A percentile compares a stretch with the other conserved stretches of the same genome.
Evolutionary conservation across 768 basidiomycete genomes (phyloP).

Genomic region (Megacollybia marginata): DNA sequence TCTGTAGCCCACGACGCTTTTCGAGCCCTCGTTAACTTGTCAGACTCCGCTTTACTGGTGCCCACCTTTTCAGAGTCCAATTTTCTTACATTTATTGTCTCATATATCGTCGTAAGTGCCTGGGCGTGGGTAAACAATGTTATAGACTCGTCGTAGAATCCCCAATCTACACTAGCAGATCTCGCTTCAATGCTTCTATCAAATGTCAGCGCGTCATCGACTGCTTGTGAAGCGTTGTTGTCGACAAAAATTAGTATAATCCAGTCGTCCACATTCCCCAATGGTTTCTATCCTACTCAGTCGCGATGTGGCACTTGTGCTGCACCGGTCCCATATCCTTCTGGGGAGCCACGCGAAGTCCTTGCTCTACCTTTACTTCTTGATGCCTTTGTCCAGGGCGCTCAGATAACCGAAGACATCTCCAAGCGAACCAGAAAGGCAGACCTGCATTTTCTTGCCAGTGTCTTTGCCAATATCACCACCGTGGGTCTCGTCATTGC

Average conservation of each 20-base stretch:
- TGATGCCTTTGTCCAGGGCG: conserved; percentile 82
- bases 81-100: conserved; percentile 77
- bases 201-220: conserved; percentile 77
- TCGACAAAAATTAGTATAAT: conserved; percentile 61
- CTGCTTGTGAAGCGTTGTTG: conserved; percentile 58
- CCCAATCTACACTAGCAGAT: conserved; percentile 86
- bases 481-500: conserved; percentile 42
- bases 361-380: conserved; percentile 75
- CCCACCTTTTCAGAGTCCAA: conserved; percentile 57
- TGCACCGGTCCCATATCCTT: conserved; percentile 65
- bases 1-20: conserved; percentile 92
- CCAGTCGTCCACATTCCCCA: conserved; percentile 36
- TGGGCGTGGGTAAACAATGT: background rate
- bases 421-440: conserved; percentile 59
- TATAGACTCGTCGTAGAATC: conserved; percentile 47
- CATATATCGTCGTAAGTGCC: conserved; percentile 81
- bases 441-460: conserved; percentile 83
- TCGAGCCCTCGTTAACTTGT: conserved; percentile 88
- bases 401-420: conserved; percentile 39
- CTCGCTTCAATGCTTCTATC: conserved; percentile 95
- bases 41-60: conserved; percentile 70
- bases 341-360: conserved; percentile 42
- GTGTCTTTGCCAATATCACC: conserved; percentile 89
- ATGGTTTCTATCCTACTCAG: conserved; percentile 62
- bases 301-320: conserved; percentile 78